Base-by-base conservation (phyloP, 345 rosid genomes). In the Syzygium jambos region DNA sequence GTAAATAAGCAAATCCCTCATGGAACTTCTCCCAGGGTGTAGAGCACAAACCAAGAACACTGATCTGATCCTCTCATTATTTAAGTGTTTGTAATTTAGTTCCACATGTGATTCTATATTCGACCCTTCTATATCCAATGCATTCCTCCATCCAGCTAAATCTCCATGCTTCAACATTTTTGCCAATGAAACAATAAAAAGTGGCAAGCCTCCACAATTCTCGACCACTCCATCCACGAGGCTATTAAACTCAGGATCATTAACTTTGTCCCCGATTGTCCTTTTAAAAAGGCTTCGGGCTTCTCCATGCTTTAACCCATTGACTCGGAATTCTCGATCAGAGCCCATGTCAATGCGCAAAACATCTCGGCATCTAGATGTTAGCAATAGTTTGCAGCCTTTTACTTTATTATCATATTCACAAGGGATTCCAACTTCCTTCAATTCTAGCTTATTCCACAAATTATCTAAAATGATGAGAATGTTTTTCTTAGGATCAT, bases 221-320 rank as follows among this genome's bases (percentile, higher is more conserved):
- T 59, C 0, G 16, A 59, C 1, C 16, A 11, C 65, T 59, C 30
- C 7, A 11, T 59, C 30, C 0, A 59, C 8, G 3, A 2, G 11
- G 0, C 2, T 1, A 0, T 25, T 2, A 11, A 25, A 0, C 0
- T 11, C 0, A 2, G 0, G 2, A 11, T 5, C 0, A 0, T 59
- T 59, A 2, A 59, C 15, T 2, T 0, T 11, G 0, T 57, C 3
- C 16, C 3, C 30, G 0, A 11, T 0, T 1, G 0, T 27, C 16
- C 15, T 59, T 11, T 59, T 30, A 27, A 59, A 27, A 59, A 59
- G 30, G 2, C 0, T 59, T 1, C 3, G 65, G 1, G 65, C 65
- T 27, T 59, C 65, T 5, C 2, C 30, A 27, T 5, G 0, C 2
- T 59, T 0, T 5, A 59, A 59, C 16, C 0, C 7, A 1, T 59